Evolutionary conservation across 495 filamentous ascomycete genomes (phyloP).

Genomic region (Hypoxylon subgilvum): DNA sequence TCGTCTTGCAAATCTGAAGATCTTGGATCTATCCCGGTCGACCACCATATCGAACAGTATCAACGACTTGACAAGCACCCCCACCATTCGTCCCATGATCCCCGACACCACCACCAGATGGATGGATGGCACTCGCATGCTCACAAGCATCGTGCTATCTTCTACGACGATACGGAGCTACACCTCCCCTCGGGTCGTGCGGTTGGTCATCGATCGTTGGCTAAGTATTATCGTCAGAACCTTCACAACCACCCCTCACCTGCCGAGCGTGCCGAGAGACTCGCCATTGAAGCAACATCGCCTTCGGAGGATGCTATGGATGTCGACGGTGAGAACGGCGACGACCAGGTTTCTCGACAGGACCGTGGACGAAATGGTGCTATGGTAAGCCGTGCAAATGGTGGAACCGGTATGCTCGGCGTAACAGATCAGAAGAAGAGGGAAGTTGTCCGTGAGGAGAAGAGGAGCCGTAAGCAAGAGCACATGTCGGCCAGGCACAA

Average conservation of each 20-base stretch:
- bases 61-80: conserved; percentile 65
- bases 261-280: conserved; percentile 66
- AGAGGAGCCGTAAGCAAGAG: conserved; percentile 67
- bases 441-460: conserved; percentile 67
- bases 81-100: conserved; percentile 69
- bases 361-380: conserved; percentile 61
- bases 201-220: conserved; percentile 88
- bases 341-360: conserved; percentile 44
- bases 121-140: conserved; percentile 79
- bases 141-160: conserved; percentile 71
- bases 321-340: conserved; percentile 38
- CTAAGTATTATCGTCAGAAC: conserved; percentile 90
- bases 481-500: conserved; percentile 51
- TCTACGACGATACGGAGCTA: conserved; percentile 88
- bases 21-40: conserved; percentile 72
- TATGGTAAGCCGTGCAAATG: conserved; percentile 65
- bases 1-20: conserved; percentile 82
- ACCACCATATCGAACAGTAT: conserved; percentile 65
- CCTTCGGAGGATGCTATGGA: conserved; percentile 42
- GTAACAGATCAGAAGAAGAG: conserved; percentile 72
- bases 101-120: conserved; percentile 67
- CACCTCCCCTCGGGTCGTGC: conserved; percentile 89
- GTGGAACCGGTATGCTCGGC: conserved; percentile 76
- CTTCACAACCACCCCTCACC: conserved; percentile 77
- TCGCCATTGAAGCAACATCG: conserved; percentile 58